Evolutionary conservation across 305 asterid genomes (phyloP).

Genomic region (Euphrasia arctica): DNA sequence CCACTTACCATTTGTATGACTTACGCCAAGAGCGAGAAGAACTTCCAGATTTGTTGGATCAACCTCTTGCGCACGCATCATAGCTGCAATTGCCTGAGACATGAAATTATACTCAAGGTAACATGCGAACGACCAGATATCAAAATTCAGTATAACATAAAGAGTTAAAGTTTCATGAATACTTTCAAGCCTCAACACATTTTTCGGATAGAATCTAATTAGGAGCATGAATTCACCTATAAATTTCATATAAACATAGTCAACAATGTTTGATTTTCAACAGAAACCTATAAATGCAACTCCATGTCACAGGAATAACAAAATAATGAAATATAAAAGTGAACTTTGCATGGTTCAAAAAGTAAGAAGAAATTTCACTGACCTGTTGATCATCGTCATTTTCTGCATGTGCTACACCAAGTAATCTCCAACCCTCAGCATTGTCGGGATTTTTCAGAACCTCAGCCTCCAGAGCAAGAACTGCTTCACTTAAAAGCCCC

Average conservation of each 20-base stretch:
- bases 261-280: too few species aligned
- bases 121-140: too few species aligned
- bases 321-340: too few species aligned
- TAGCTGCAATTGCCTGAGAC: slow-evolving; percentile 97
- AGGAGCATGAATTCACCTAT: too few species aligned
- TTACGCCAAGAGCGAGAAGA: slow-evolving; percentile 98
- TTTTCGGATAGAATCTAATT: too few species aligned
- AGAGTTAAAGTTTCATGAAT: too few species aligned
- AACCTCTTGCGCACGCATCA: slow-evolving; percentile 99
- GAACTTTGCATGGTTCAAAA: neutral
- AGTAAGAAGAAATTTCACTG: slow-evolving; percentile 8
- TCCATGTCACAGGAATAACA: too few species aligned
- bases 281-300: too few species aligned
- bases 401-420: slow-evolving; percentile 98
- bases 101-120: slow-evolving; percentile 15
- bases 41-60: slow-evolving; percentile 98
- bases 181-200: too few species aligned
- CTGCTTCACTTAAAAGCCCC: slow-evolving; percentile 99
- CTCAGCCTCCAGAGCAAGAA: slow-evolving; percentile 99
- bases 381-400: slow-evolving; percentile 99
- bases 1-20: slow-evolving; percentile 96
- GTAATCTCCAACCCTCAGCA: slow-evolving; percentile 99
- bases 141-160: too few species aligned
- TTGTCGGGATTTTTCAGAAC: slow-evolving; percentile 94
- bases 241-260: too few species aligned